A percentile compares a stretch with the other conserved stretches of the same genome.
These are phyloP conservation scores for Zychaea mexicana DNA, from an alignment of 371 early-diverging fungal species.

Conservation along the genomic window DNA sequence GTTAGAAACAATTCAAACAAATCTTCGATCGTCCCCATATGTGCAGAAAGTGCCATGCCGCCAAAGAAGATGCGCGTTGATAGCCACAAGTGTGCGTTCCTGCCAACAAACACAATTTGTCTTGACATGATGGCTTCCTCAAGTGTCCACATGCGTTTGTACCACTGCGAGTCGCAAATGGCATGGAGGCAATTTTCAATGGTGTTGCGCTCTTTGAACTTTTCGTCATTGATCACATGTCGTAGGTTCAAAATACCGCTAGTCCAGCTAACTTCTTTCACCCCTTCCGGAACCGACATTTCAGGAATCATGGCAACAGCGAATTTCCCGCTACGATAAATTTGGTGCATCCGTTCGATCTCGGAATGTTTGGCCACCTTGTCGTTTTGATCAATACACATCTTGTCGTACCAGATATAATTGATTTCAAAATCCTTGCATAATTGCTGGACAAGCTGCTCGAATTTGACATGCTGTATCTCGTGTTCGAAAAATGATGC, in stretches of 20 bases:
- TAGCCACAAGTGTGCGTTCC: not conserved
- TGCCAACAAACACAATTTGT: not conserved
- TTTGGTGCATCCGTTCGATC: not conserved
- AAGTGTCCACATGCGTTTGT: not conserved
- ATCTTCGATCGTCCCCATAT: not conserved
- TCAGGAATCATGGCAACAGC: not conserved
- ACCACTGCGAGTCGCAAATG: not conserved
- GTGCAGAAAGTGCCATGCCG: not conserved
- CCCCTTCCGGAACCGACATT: not conserved
- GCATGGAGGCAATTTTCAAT: not conserved
- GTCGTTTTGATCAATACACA: constrained; percentile 1
- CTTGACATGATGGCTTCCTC: not conserved
- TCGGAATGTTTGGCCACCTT: not conserved
- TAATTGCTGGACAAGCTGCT: not conserved
- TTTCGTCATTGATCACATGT: not conserved
- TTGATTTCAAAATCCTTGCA: not conserved
- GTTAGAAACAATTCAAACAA: not conserved
- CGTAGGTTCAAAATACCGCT: not conserved
- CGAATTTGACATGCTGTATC: not conserved
- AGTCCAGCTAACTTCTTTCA: not conserved
- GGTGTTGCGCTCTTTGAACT: not conserved
- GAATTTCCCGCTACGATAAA: not conserved
- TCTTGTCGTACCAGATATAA: constrained; percentile 1
- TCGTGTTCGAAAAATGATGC: not conserved
- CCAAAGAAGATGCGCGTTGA: not conserved